A percentile compares a stretch with the other conserved stretches of the same genome.
Evolutionary conservation across 176 grass and related monocot genomes (phyloP).

Genomic region (Juncus effusus): DNA sequence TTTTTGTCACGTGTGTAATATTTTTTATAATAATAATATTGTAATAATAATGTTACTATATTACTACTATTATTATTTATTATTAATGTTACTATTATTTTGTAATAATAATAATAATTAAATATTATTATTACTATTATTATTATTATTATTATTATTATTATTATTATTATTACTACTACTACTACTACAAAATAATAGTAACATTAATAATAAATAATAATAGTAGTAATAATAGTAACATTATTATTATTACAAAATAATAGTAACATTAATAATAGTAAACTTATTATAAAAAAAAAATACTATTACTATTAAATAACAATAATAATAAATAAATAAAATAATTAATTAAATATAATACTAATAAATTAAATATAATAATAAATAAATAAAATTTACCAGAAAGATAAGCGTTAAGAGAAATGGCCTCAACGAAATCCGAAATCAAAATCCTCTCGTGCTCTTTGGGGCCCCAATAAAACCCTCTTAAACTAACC

Average conservation of each 20-base stretch:
- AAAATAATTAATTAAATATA: slow-evolving; percentile 6
- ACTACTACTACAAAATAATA: no score
- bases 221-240: slow-evolving; percentile 1
- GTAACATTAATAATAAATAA: not conserved
- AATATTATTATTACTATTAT: no score
- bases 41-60: no score
- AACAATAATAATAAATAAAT: not conserved
- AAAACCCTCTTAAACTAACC: slow-evolving; percentile 67
- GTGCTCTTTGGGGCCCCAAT: slow-evolving; percentile 88
- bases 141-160: no score
- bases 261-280: not conserved
- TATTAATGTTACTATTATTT: no score
- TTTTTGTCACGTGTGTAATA: no score
- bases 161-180: no score
- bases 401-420: slow-evolving; percentile 70
- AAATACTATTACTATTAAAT: not conserved
- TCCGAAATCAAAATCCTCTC: slow-evolving; percentile 91
- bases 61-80: no score
- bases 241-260: not conserved
- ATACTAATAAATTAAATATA: not conserved
- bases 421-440: slow-evolving; percentile 59
- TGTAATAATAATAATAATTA: no score
- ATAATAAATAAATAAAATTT: not conserved
- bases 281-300: not conserved
- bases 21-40: no score